These are phyloP conservation scores for Backusella tarrabulga DNA, from an alignment of 192 early-diverging fungal genomes.

Conservation along the genomic window DNA sequence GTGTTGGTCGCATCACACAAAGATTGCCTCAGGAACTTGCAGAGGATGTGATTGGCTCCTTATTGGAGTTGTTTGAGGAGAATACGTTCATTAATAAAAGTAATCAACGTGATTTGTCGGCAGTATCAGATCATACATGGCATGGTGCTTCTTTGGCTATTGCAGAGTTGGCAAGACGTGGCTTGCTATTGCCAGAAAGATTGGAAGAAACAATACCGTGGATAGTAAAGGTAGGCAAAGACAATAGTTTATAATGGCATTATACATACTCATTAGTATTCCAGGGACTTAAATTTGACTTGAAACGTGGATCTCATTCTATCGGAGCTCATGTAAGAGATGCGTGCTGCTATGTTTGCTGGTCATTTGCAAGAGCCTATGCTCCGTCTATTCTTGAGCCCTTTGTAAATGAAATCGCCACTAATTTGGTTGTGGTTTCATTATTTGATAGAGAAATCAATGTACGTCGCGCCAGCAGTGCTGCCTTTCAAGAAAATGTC, in stretches of 20 bases:
- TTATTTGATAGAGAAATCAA: slow-evolving; percentile 93
- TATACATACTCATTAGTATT: slow-evolving; percentile 72
- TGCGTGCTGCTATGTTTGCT: slow-evolving; percentile 95
- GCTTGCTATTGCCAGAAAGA: slow-evolving; percentile 72
- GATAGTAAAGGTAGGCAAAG: slow-evolving; percentile 57
- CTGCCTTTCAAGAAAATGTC: slow-evolving; percentile 98
- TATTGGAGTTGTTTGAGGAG: slow-evolving; percentile 82
- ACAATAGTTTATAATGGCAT: slow-evolving; percentile 49
- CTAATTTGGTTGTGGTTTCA: slow-evolving; percentile 74
- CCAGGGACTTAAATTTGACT: slow-evolving; percentile 83
- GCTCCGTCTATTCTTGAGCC: slow-evolving; percentile 65
- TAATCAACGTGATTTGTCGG: slow-evolving; percentile 58
- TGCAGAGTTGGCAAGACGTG: slow-evolving; percentile 88
- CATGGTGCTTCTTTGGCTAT: slow-evolving; percentile 91
- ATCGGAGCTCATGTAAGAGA: slow-evolving; percentile 94
- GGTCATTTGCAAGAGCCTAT: slow-evolving; percentile 95
- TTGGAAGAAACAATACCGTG: slow-evolving; percentile 76
- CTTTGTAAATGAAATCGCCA: slow-evolving; percentile 66
- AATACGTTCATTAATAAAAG: slow-evolving; percentile 56
- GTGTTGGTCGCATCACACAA: slow-evolving; percentile 84
- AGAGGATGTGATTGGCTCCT: slow-evolving; percentile 76
- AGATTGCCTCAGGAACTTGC: slow-evolving; percentile 79
- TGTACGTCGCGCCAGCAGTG: slow-evolving; percentile 88
- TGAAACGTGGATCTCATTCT: slow-evolving; percentile 85
- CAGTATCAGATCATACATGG: slow-evolving; percentile 89